These are phyloP conservation scores for Orbilia javanica DNA, from an alignment of 2,329 filamentous ascomycete genomes.

Conservation along the genomic window DNA sequence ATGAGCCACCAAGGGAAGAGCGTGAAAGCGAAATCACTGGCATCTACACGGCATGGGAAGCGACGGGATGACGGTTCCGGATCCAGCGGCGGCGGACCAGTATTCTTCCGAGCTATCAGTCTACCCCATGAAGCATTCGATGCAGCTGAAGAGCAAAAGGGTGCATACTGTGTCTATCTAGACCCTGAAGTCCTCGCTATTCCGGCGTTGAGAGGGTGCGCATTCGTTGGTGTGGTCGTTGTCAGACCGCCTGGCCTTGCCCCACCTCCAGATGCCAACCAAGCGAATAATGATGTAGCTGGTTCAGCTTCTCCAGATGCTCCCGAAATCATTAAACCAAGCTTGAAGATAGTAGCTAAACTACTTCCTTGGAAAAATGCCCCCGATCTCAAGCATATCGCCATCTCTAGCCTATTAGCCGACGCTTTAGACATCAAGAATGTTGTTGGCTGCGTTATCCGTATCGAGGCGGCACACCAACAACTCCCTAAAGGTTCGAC, in stretches of 20 bases:
- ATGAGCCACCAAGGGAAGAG: constrained; percentile 66
- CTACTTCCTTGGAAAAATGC: constrained; percentile 86
- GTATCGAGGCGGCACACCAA: constrained; percentile 83
- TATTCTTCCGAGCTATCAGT: constrained; percentile 83
- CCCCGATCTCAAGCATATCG: constrained; percentile 82
- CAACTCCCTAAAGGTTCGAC: constrained; percentile 77
- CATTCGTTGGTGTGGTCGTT: constrained; percentile 86
- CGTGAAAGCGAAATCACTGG: constrained; percentile 56
- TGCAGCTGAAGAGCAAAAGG: constrained; percentile 70
- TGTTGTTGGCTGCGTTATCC: constrained; percentile 86
- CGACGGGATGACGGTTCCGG: constrained; percentile 60
- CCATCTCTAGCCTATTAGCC: constrained; percentile 82
- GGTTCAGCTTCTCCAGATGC: constrained; percentile 70
- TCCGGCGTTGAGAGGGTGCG: constrained; percentile 78
- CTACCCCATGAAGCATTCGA: constrained; percentile 83
- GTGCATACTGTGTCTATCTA: constrained; percentile 82
- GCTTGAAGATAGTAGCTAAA: constrained; percentile 77
- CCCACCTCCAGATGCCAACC: constrained; percentile 74
- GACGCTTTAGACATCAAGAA: constrained; percentile 75
- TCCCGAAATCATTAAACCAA: constrained; percentile 47
- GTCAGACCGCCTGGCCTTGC: constrained; percentile 83
- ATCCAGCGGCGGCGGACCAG: constrained; percentile 64
- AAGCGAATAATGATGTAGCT: constrained; percentile 74
- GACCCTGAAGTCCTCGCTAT: constrained; percentile 74
- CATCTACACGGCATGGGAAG: constrained; percentile 50